Evolutionary conservation across 2,329 filamentous ascomycete genomes (phyloP).

Genomic region (Aureobasidium sp.): DNA sequence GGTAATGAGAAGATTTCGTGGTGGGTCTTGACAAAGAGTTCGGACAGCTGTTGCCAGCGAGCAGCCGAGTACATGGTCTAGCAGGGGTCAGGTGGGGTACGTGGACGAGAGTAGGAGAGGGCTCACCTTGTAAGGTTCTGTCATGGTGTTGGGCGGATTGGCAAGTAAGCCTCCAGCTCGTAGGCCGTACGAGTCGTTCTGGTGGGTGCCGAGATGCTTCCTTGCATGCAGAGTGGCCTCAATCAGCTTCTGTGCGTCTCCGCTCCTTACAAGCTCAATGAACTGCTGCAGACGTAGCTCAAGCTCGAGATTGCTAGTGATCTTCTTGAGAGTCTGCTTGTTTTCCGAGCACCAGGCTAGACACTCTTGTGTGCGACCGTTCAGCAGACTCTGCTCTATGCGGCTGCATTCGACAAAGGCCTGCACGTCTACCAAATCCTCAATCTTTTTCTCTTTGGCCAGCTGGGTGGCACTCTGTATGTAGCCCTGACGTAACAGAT

Average conservation of each 20-base stretch:
- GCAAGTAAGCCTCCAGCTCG: conserved; percentile 75
- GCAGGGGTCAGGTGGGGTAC: not conserved
- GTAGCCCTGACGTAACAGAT: conserved; percentile 79
- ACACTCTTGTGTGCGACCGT: conserved; percentile 68
- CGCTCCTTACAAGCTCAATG: conserved; percentile 75
- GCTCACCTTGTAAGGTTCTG: conserved; percentile 54
- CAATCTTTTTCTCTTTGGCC: conserved; percentile 67
- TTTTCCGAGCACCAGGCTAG: conserved; percentile 89
- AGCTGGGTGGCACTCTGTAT: conserved; percentile 67
- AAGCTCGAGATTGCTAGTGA: conserved; percentile 82
- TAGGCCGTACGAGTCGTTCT: conserved; percentile 60
- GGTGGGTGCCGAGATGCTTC: conserved; percentile 69
- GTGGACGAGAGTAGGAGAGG: not conserved
- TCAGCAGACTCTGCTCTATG: conserved; percentile 66
- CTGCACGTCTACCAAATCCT: conserved; percentile 77
- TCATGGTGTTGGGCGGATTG: conserved; percentile 55
- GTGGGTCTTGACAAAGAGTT: conserved; percentile 77
- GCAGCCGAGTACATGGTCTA: conserved; percentile 56
- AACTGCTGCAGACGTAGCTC: conserved; percentile 91
- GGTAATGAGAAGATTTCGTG: conserved; percentile 80
- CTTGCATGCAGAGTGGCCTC: conserved; percentile 78
- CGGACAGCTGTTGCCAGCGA: conserved; percentile 70
- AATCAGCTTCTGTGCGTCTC: conserved; percentile 55
- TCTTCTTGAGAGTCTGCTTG: conserved; percentile 84
- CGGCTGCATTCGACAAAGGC: conserved; percentile 77